phyloP scores from a whole-genome alignment of 2,329 filamentous ascomycete species.

The Diaporthe destruens region DNA sequence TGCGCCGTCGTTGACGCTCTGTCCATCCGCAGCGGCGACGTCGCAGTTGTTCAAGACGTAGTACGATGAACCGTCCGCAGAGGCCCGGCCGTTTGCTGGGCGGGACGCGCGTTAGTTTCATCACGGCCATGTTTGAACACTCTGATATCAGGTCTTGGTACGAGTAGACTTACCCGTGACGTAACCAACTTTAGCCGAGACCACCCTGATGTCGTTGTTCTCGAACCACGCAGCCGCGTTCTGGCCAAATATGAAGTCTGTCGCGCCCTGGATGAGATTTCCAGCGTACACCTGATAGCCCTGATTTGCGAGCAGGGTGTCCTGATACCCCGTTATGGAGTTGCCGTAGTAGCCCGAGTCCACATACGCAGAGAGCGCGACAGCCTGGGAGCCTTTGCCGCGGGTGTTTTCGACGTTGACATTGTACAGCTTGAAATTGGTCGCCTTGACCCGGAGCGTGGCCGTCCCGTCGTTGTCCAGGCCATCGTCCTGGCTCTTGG shows the following conservation, averaged over 20 bases:
- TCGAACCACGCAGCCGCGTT: constrained; percentile 59
- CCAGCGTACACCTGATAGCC: constrained; percentile 62
- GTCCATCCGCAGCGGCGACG: constrained; percentile 55
- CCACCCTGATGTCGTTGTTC: constrained; percentile 55
- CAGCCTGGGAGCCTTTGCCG: constrained; percentile 61
- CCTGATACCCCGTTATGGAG: constrained; percentile 61
- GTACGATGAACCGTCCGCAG: constrained; percentile 53
- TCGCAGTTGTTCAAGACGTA: constrained; percentile 62
- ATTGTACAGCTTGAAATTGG: constrained; percentile 72
- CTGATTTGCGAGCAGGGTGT: constrained; percentile 61
- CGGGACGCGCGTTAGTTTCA: not conserved
- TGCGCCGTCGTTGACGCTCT: constrained; percentile 53
- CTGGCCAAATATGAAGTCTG: constrained; percentile 64
- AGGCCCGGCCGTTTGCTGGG: constrained; percentile 57
- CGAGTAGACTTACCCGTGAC: constrained; percentile 53
- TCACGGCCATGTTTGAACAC: not conserved
- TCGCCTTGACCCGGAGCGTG: constrained; percentile 58
- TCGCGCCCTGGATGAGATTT: constrained; percentile 60
- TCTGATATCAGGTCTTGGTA: too few relatives aligned
- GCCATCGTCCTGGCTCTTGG: constrained; percentile 59
- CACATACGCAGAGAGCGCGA: constrained; percentile 59
- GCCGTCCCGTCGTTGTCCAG: constrained; percentile 66
- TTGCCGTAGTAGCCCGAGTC: constrained; percentile 62
- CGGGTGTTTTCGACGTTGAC: constrained; percentile 64
- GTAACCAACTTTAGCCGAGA: constrained; percentile 53